A percentile compares a stretch with the other conserved stretches of the same genome.
phyloP scores from a whole-genome alignment of 2,329 filamentous ascomycete species.

The Hymenoscyphus albidus region DNA sequence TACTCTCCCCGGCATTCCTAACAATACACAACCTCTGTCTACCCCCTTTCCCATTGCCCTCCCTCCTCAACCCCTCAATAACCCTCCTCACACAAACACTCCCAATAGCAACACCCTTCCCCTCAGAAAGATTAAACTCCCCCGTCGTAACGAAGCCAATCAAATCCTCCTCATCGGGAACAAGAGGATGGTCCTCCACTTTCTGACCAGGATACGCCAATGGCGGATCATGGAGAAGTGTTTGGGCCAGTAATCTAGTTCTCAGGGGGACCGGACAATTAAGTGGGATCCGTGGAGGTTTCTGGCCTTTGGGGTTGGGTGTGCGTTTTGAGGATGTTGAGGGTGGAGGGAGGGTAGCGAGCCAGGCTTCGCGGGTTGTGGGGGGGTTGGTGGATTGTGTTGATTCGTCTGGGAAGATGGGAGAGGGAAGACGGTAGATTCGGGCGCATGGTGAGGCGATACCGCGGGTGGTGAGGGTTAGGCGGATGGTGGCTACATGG shows the following conservation, averaged over 20 bases:
- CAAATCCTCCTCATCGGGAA: conserved; percentile 72
- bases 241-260: conserved; percentile 43
- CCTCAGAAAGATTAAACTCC: conserved; percentile 74
- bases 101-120: conserved; percentile 71
- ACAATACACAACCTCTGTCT: conserved; percentile 64
- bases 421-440: conserved; percentile 73
- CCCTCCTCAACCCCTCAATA: conserved; percentile 37
- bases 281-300: conserved; percentile 27
- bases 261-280: conserved; percentile 33
- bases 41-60: conserved; percentile 39
- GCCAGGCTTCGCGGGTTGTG: conserved; percentile 67
- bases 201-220: conserved; percentile 37
- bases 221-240: conserved; percentile 44
- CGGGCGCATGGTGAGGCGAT: conserved; percentile 68
- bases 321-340: conserved; percentile 23
- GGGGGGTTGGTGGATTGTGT: conserved; percentile 33
- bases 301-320: conserved; percentile 24
- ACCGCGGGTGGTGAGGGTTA: conserved; percentile 68
- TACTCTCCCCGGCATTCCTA: conserved; percentile 70
- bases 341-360: conserved; percentile 48
- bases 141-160: conserved; percentile 90
- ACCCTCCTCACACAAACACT: conserved; percentile 61
- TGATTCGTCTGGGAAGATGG: conserved; percentile 24
- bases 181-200: conserved; percentile 52
- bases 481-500: conserved; percentile 56